Evolutionary conservation across 2,329 filamentous ascomycete genomes (phyloP), one percentile per base, ranked within the genome.

Genomic region (Phaeosphaeria sp.): DNA sequence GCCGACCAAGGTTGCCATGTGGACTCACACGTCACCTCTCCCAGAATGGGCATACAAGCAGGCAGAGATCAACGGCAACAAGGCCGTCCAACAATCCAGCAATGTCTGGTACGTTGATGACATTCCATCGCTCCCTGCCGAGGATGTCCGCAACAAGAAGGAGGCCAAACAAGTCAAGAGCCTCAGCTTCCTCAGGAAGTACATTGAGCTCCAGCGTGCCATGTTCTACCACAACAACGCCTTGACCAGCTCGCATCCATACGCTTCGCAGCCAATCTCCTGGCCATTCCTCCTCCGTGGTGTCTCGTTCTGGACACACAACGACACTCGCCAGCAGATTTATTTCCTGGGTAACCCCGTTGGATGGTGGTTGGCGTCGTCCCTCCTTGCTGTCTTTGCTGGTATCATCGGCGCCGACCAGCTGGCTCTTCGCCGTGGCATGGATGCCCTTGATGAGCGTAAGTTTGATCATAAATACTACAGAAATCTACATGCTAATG

Each of bases 211-310:
- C 57, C 95, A 99, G 80, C 88, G 94, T 49, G 92, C 93, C 70
- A 99, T 99, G 93, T 99, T 99, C 86, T 94, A 91, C 86, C 95
- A 99, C 84, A 99, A 99, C 86, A 98, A 93, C 79, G 94, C 96
- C 71, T 83, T 99, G 74, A 99, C 95, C 45, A 96, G 93, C 81
- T 96, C 92, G 75, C 95, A 99, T 78, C 95, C 95, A 1, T 99
- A 99, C 77, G 87, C 95, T 43, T 97, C 92, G 70, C 90, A 93
- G 76, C 95, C 95, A 6, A 95, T 96, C 81, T 92, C 96, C 74
- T 99, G 95, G 95, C 95, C 95, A 1, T 98, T 99, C 86, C 85
- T 99, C 74, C 87, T 99, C 56, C 90, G 95, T 27, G 95, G 95
- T 80, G 94, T 99, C 68, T 97, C 93, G 79, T 99, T 99, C 89